These are phyloP conservation scores for Lodderomyces parapsilosis DNA, from an alignment of 1,139 yeast species.

Conservation along the genomic window DNA sequence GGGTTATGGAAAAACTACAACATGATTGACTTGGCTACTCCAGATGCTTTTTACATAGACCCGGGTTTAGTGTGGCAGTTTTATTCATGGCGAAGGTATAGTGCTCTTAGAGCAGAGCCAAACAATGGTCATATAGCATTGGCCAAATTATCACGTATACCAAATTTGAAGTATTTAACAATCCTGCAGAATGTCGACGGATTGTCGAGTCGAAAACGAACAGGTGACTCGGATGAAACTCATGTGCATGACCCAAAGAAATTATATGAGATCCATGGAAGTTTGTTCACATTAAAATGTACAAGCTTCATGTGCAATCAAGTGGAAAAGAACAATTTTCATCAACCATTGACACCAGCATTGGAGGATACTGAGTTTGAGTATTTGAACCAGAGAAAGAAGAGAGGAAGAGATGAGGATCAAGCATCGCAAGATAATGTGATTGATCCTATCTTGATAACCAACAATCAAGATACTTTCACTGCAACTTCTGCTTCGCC, in stretches of 20 bases:
- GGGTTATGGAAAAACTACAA: slow-evolving; percentile 80
- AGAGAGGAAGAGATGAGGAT: slow-evolving; percentile 12
- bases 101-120: slow-evolving; percentile 67
- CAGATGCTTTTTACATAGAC: slow-evolving; percentile 80
- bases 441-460: not conserved
- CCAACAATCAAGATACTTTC: not conserved
- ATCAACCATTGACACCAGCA: slow-evolving; percentile 63
- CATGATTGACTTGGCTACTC: slow-evolving; percentile 83
- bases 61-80: slow-evolving; percentile 92
- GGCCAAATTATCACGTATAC: slow-evolving; percentile 42
- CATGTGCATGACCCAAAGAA: slow-evolving; percentile 56
- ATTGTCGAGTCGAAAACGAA: slow-evolving; percentile 60
- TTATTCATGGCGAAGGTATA: slow-evolving; percentile 65
- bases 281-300: slow-evolving; percentile 68
- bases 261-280: slow-evolving; percentile 75
- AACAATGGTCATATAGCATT: slow-evolving; percentile 72
- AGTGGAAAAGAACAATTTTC: slow-evolving; percentile 48
- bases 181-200: slow-evolving; percentile 87
- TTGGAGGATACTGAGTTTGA: slow-evolving; percentile 42
- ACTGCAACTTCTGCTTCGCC: slow-evolving; percentile 30
- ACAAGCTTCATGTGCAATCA: slow-evolving; percentile 74
- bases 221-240: slow-evolving; percentile 19
- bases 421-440: slow-evolving; percentile 4
- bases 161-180: slow-evolving; percentile 46
- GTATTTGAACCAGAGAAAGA: slow-evolving; percentile 15